A percentile compares a stretch with the other conserved stretches of the same genome.
These are phyloP conservation scores for Penicillium thymicola DNA, from an alignment of 2,329 filamentous ascomycete species.

Conservation along the genomic window DNA sequence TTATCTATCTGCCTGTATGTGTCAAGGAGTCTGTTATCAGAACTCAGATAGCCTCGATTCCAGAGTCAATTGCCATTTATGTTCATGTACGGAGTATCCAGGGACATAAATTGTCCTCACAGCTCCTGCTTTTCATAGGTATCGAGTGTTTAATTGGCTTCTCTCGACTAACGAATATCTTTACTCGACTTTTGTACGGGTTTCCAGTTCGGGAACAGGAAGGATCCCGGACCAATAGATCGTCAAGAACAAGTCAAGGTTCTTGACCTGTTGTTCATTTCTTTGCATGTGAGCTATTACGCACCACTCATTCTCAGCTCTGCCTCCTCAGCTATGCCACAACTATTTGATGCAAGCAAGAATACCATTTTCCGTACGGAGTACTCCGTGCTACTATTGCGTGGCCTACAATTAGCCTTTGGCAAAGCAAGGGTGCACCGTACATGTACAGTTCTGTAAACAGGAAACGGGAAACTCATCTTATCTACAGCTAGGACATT, in stretches of 20 bases:
- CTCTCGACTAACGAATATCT: not conserved
- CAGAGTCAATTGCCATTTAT: not conserved
- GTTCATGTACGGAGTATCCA: not conserved
- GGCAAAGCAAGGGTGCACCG: not conserved
- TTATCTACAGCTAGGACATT: not conserved
- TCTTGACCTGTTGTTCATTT: not conserved
- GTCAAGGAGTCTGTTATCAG: not conserved
- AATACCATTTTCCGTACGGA: not conserved
- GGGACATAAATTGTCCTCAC: not conserved
- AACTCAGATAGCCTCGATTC: not conserved
- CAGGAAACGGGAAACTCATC: not conserved
- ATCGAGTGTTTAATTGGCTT: not conserved
- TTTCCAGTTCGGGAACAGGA: not conserved
- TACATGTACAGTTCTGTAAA: not conserved
- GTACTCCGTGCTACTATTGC: not conserved
- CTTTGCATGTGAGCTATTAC: not conserved
- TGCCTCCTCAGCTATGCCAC: too few relatives aligned
- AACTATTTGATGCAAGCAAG: not conserved
- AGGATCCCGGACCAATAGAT: not conserved
- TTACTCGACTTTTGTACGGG: not conserved
- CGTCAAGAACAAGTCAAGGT: not conserved
- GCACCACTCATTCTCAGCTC: not conserved
- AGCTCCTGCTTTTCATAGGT: not conserved
- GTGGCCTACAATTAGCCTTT: not conserved
- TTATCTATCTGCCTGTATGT: slow-evolving; percentile 1